These are phyloP conservation scores for barley (Hordeum vulgare) DNA, from an alignment of 176 grass and related monocot species.

Conservation along the genomic window MorexV3_pseudomolecules_assembly NC_058520.1:402717938-402718437, in stretches of 20 bases:
- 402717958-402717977: conserved; percentile 33
- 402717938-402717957: conserved; percentile 7
- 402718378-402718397: no score
- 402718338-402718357: no score
- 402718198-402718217: conserved; percentile 18
- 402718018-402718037: conserved; percentile 9
- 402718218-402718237: conserved; percentile 10
- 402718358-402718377: no score
- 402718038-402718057: background rate
- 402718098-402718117: background rate
- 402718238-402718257: background rate
- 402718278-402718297: background rate
- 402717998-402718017: conserved; percentile 15
- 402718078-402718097: background rate
- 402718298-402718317: background rate
- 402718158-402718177: background rate
- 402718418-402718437: no score
- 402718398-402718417: no score
- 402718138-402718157: conserved; percentile 1
- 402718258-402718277: background rate
- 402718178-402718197: conserved; percentile 22
- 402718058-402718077: conserved; percentile 28
- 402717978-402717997: background rate
- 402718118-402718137: background rate
- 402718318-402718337: background rate